Conservation (phyloP, 768 basidiomycete species). For the Pulveroboletus frians region DNA sequence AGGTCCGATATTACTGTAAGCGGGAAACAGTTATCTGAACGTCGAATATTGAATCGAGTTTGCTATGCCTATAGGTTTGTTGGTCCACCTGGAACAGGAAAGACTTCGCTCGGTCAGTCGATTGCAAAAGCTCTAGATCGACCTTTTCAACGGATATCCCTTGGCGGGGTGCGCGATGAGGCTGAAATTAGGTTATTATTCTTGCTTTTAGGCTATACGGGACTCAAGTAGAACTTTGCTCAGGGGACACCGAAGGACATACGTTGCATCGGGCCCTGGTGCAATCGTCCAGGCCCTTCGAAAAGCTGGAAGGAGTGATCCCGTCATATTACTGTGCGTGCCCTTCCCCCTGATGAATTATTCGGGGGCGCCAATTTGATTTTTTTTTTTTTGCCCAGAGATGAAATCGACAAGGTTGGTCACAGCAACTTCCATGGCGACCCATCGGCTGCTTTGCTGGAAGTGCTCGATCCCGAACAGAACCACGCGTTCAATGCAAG, state of each 20-base stretch:
- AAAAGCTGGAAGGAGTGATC: slow-evolving; percentile 76
- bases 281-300: slow-evolving; percentile 82
- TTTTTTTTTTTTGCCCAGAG: slow-evolving; percentile 30
- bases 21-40: not conserved
- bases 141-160: slow-evolving; percentile 87
- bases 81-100: slow-evolving; percentile 88
- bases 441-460: slow-evolving; percentile 83
- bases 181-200: slow-evolving; percentile 57
- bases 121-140: slow-evolving; percentile 77
- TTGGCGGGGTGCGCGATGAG: slow-evolving; percentile 92
- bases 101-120: slow-evolving; percentile 87
- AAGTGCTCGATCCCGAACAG: slow-evolving; percentile 93
- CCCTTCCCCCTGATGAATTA: not conserved
- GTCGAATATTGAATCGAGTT: not conserved
- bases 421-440: slow-evolving; percentile 89
- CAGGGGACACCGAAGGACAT: slow-evolving; percentile 71
- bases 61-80: slow-evolving; percentile 52
- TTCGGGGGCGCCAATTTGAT: not conserved
- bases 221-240: slow-evolving; percentile 2
- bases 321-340: slow-evolving; percentile 65
- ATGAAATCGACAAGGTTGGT: slow-evolving; percentile 91
- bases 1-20: slow-evolving; percentile 68
- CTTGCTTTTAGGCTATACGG: slow-evolving; percentile 2
- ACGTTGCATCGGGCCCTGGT: slow-evolving; percentile 86
- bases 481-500: slow-evolving; percentile 75